Evolutionary conservation across 805 yeast genomes (phyloP).

Genomic region (Candida methanosorbosa): DNA sequence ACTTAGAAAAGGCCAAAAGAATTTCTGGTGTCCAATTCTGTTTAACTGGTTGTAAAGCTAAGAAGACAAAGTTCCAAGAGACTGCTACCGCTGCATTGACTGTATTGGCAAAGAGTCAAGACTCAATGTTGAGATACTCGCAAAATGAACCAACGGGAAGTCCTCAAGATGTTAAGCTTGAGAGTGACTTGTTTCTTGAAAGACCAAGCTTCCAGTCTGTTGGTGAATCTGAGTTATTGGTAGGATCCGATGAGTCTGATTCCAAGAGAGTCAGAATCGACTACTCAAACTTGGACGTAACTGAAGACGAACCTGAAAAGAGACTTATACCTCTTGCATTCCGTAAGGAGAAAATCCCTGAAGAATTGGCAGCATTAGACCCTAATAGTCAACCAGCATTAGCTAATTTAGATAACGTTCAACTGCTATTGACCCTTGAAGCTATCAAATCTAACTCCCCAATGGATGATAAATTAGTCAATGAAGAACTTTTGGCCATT

Average conservation of each 20-base stretch:
- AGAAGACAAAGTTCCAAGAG: slow-evolving; percentile 75
- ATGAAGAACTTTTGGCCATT: slow-evolving; percentile 76
- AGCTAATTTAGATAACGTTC: slow-evolving; percentile 62
- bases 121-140: slow-evolving; percentile 11
- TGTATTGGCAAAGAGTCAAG: slow-evolving; percentile 56
- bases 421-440: slow-evolving; percentile 59
- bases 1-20: slow-evolving; percentile 46
- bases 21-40: slow-evolving; percentile 54
- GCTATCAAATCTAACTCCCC: slow-evolving; percentile 66
- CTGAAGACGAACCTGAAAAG: slow-evolving; percentile 13
- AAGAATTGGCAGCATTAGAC: slow-evolving; percentile 43
- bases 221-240: slow-evolving; percentile 35
- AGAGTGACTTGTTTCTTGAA: slow-evolving; percentile 74
- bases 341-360: slow-evolving; percentile 57
- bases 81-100: slow-evolving; percentile 65
- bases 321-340: slow-evolving; percentile 55
- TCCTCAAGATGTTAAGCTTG: slow-evolving; percentile 53
- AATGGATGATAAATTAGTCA: slow-evolving; percentile 56
- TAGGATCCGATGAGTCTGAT: slow-evolving; percentile 25
- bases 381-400: slow-evolving; percentile 79
- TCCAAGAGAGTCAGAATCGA: slow-evolving; percentile 35
- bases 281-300: slow-evolving; percentile 11
- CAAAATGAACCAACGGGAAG: slow-evolving; percentile 13
- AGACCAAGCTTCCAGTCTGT: slow-evolving; percentile 60
- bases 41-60: slow-evolving; percentile 83